Evolutionary conservation across 345 rosid species (phyloP), one percentile per base, ranked within the genome.

Genomic region (Boechera stricta): DNA sequence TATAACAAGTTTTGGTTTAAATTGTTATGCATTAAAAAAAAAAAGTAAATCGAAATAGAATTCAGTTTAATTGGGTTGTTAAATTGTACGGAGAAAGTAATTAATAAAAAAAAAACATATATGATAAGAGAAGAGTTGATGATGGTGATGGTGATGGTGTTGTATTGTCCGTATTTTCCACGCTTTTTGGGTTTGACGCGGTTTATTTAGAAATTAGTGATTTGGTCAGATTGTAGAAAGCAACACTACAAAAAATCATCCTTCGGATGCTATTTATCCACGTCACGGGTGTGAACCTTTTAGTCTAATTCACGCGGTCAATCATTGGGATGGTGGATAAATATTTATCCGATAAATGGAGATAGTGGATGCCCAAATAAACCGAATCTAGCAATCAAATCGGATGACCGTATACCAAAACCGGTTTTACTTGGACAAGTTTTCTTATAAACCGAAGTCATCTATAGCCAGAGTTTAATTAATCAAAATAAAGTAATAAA

Each of bases 251-350:
- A 21, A 39, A 13, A 68, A 74, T 76, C 79, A 76, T 39, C 63
- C 74, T 58, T 75, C 53, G 67, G 38, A 49, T 59, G 68, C 68
- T 49, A 10, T 13, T 5, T 31, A 15, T 21, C 9, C 28, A 55
- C 39, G 57, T 74, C 66, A 35, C 16, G 39, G 29, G 45, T 21
- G 55, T 65, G 11, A 45, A 54, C 64, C 26, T 54, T 53, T 74
- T 57, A 24, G 16, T 41, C 44, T 55, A 62, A 44, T 54, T 66
- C 67, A 58, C 32, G 67, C 64, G 16, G 67, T 39, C 68, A 67
- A 67, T 49, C 52, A 74, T 65, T 67, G 32, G 42, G 47, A 38
- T 16, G 7, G 53, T 48, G 53, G 53, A 45, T 45, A 5, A 21
- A 21, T 21, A 21, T 21, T 21, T 21, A 21, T 21, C 24, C 24